Conservation (phyloP, 148 eudicot species). For the Fagopyrum homotropicum region DNA sequence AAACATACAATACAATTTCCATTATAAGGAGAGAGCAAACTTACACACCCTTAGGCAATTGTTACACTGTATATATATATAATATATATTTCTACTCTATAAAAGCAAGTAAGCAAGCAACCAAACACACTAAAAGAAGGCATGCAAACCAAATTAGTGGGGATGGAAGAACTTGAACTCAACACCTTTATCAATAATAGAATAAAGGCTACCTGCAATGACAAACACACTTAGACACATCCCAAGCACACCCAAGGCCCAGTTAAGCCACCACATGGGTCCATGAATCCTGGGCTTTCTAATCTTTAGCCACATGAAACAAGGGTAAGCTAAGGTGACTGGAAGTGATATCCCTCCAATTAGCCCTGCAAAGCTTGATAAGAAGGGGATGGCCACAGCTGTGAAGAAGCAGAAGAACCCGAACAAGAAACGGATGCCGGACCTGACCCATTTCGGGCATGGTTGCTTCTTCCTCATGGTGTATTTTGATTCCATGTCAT, state of each 20-base stretch:
- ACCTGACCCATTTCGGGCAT: conserved; percentile 68
- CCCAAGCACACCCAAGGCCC: conserved; percentile 60
- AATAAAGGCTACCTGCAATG: conserved; percentile 57
- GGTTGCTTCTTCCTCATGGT: conserved; percentile 52
- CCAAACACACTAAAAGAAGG: background rate
- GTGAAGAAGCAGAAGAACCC: conserved; percentile 60
- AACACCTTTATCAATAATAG: conserved; percentile 61
- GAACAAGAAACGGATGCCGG: conserved; percentile 37
- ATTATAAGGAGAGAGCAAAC: background rate
- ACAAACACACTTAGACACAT: conserved; percentile 49
- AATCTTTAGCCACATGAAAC: conserved; percentile 72
- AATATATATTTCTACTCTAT: background rate
- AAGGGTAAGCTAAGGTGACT: conserved; percentile 75
- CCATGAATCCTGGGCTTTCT: conserved; percentile 52
- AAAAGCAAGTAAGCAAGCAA: conserved; percentile 7
- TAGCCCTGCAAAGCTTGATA: conserved; percentile 63
- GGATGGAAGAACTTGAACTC: conserved; percentile 73
- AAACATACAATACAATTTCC: background rate
- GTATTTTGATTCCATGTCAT: conserved; percentile 64
- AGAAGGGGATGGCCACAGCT: conserved; percentile 77
- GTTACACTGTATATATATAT: background rate
- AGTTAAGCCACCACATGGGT: conserved; percentile 66
- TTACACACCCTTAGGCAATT: conserved; percentile 6
- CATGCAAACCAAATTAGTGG: conserved; percentile 19
- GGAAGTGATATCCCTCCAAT: conserved; percentile 68